phyloP scores from a whole-genome alignment of 2,329 filamentous ascomycete species.

The Scedosporium dehoogii region DNA sequence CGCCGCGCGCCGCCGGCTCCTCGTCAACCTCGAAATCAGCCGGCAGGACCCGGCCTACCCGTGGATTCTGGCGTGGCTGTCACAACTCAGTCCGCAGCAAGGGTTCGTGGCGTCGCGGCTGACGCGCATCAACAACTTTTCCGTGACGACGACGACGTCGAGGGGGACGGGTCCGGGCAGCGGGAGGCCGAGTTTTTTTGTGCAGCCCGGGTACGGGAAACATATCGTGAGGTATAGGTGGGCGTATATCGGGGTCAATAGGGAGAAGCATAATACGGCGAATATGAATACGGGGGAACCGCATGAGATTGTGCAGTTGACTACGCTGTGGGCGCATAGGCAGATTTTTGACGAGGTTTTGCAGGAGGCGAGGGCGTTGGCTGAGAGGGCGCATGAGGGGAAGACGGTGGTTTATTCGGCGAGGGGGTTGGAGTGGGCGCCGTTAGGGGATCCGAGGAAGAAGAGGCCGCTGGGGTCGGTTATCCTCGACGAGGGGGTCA shows the following conservation, averaged over 20 bases:
- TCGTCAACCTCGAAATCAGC: slow-evolving; percentile 93
- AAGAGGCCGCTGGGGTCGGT: slow-evolving; percentile 87
- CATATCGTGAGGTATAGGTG: slow-evolving; percentile 81
- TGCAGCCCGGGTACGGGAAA: slow-evolving; percentile 83
- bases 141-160: slow-evolving; percentile 44
- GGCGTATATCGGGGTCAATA: slow-evolving; percentile 77
- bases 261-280: slow-evolving; percentile 76
- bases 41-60: slow-evolving; percentile 87
- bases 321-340: slow-evolving; percentile 80
- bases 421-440: slow-evolving; percentile 73
- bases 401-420: slow-evolving; percentile 89
- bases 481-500: slow-evolving; percentile 72
- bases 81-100: slow-evolving; percentile 70
- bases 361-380: slow-evolving; percentile 72
- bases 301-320: slow-evolving; percentile 89
- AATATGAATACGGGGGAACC: slow-evolving; percentile 77
- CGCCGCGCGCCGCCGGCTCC: slow-evolving; percentile 70
- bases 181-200: slow-evolving; percentile 68
- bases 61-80: slow-evolving; percentile 93
- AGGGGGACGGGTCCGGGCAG: slow-evolving; percentile 37
- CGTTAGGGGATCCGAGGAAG: slow-evolving; percentile 71
- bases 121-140: slow-evolving; percentile 50
- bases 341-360: slow-evolving; percentile 88
- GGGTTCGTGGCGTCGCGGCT: slow-evolving; percentile 50
- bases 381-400: slow-evolving; percentile 71